phyloP scores from a whole-genome alignment of 2,329 filamentous ascomycete species.

The Trichophyton equinum region DNA sequence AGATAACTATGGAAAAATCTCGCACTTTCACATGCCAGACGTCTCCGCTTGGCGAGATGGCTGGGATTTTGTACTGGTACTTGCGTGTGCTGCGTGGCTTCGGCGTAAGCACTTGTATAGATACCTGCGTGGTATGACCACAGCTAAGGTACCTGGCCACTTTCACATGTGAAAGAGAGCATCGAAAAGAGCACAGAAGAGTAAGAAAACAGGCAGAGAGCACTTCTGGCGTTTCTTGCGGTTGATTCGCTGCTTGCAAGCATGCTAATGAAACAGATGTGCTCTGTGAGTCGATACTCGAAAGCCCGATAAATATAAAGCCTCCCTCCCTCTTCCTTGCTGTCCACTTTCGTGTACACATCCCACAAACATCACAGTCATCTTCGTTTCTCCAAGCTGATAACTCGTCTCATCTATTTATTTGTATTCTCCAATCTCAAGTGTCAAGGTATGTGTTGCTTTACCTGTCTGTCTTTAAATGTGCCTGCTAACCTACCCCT shows the following conservation, averaged over 20 bases:
- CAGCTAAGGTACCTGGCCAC: background rate
- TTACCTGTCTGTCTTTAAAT: background rate
- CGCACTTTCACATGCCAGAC: constrained; percentile 1
- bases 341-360: background rate
- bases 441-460: background rate
- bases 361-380: background rate
- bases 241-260: background rate
- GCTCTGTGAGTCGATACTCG: background rate
- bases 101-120: background rate
- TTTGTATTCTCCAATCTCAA: background rate
- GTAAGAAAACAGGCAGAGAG: background rate
- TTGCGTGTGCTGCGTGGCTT: background rate
- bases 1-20: background rate
- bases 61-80: background rate
- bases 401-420: too few species aligned
- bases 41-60: background rate
- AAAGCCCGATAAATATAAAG: background rate
- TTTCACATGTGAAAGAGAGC: background rate
- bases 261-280: background rate
- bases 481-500: background rate
- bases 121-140: background rate
- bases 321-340: background rate
- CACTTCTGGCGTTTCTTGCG: background rate
- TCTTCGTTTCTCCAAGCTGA: background rate
- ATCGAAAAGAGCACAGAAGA: background rate